Evolutionary conservation across 2,329 filamentous ascomycete genomes (phyloP), one percentile per base, ranked within the genome.

Genomic region (Ceratocystiopsis minuta): DNA sequence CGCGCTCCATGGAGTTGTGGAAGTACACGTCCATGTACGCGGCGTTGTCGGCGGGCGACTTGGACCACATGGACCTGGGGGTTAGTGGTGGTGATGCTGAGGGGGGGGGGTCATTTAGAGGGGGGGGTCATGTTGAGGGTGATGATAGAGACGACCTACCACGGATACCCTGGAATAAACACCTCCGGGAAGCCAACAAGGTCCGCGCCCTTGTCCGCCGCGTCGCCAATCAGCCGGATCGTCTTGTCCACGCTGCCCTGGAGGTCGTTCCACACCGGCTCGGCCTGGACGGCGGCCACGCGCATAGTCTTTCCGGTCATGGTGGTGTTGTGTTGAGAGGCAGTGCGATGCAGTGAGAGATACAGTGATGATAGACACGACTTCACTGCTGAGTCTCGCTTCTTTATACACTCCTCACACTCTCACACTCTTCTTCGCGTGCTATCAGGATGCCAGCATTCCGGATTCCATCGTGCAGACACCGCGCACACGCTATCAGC

Each of bases 221-320:
- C 70, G 46, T 72, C 63, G 18, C 52, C 49, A 41, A 75, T 70
- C 43, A 73, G 54, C 0, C 48, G 6, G 28, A 37, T 24, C 6
- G 35, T 37, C 24, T 42, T 42, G 11, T 42, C 16, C 14, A 37
- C 36, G 45, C 47, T 62, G 60, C 5, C 63, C 7, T 57, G 51
- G 3, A 73, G 57, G 46, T 74, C 65, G 4, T 72, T 57, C 66
- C 67, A 75, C 11, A 57, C 59, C 0, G 69, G 68, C 50, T 74
- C 70, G 10, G 64, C 61, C 49, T 75, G 69, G 0, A 62, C 59
- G n/a, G 65, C 64, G n/a, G 61, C 65, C 16, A 66, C 34, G 16
- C 35, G 34, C 12, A 42, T 28, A 7, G 16, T 39, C 2, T 34
- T 11, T 12, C 3, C 11, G 31, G 31, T 11, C 6, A 4, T 32